Percentiles rank a stretch among this genome's conserved stretches.
Evolutionary conservation across 306 rosid species (phyloP).

Genomic region (Mimosa bimucronata): DNA sequence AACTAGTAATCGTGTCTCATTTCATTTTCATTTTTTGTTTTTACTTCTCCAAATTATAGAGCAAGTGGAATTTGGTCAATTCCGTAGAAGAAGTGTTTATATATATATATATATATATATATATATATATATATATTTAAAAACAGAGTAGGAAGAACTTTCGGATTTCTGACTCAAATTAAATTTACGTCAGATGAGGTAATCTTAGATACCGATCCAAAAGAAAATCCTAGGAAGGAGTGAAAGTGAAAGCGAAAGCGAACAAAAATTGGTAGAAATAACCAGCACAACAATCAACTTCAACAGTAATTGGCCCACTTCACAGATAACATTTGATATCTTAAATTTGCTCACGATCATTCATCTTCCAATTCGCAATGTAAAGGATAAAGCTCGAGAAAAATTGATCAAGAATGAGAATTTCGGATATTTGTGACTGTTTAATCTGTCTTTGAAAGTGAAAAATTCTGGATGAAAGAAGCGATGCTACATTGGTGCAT

Average conservation of each 20-base stretch:
- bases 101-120: no score
- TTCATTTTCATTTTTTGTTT: neutral
- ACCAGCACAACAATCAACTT: neutral
- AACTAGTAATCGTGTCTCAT: neutral
- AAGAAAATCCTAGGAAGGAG: neutral
- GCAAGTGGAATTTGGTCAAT: neutral
- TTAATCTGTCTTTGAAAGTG: neutral
- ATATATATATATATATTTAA: no score
- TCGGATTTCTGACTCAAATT: neutral
- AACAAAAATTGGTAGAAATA: neutral
- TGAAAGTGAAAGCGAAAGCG: neutral
- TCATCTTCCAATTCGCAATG: neutral
- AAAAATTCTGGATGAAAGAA: neutral
- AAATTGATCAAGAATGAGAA: conserved; percentile 1
- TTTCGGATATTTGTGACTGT: neutral
- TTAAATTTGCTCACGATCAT: neutral
- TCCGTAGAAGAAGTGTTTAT: neutral
- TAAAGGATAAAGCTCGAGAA: neutral
- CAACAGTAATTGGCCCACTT: neutral
- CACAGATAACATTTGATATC: neutral
- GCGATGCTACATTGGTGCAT: neutral
- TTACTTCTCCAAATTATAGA: neutral
- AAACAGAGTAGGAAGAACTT: neutral
- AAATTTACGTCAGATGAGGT: neutral
- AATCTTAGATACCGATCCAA: neutral